Evolutionary conservation across 2,329 filamentous ascomycete genomes (phyloP), one percentile per base, ranked within the genome.

Genomic region (Calonectria ilicicola): DNA sequence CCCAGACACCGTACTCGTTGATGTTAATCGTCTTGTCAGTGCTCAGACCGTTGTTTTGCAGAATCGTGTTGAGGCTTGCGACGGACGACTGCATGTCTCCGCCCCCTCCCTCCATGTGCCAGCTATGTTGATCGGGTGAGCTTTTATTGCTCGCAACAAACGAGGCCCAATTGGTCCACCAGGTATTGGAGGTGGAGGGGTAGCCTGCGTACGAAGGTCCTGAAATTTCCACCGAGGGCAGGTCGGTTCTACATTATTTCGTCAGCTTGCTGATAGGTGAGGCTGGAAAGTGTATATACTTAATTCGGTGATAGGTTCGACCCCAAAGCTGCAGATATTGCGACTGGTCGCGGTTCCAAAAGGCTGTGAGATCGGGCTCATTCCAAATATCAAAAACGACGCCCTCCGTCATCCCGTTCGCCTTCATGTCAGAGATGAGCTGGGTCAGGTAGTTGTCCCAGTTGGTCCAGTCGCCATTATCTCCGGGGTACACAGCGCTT

Each of bases 341-440:
- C 17, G 74, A 66, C 27, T 73, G 75, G 0, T 74, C 64, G 0
- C 73, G 58, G 2, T 32, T 40, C 78, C 79, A 80, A 49, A 80
- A 80, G 10, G 60, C 60, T 4, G n/a, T 67, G 7, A 77, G 23
- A 8, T 89, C 88, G 0, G 88, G 86, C 78, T 90, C 88, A 69
- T 90, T 90, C 88, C 88, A 90, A 42, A 89, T 84, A 65, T 90
- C 89, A 12, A 87, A 79, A 0, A 87, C 81, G 0, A 90, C 74
- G 0, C 82, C 83, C 0, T 80, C 79, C 23, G 77, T 80, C 78
- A 82, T 84, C 38, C 80, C 75, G 72, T 86, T 86, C 2, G 77
- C 79, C 27, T 81, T 83, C 14, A 86, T 83, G 32, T 81, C 85
- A 1, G 77, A 76, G 27, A 86, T 78, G 3, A 86, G 77, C 26